Conservation (phyloP, 345 rosid genomes). For the Eucalyptus tenuipes region DNA sequence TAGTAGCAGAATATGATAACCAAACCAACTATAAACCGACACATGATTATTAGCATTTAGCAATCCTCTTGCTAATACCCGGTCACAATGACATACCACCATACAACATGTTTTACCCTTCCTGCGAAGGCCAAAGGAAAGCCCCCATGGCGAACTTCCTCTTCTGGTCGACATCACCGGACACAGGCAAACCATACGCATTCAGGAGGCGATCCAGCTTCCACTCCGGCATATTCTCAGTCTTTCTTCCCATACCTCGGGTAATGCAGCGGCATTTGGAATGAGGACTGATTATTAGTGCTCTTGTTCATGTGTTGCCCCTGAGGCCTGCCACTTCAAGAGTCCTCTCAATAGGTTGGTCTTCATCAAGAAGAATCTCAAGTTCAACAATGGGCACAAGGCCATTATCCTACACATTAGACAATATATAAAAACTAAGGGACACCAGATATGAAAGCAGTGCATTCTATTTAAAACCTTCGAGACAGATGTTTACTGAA, state of each 20-base stretch:
- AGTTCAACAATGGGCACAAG: conserved; percentile 98
- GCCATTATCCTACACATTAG: conserved; percentile 58
- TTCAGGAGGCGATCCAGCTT: conserved; percentile 30
- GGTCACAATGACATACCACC: not conserved
- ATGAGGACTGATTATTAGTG: not conserved
- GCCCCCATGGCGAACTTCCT: conserved; percentile 50
- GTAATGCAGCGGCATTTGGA: conserved; percentile 49
- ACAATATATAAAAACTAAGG: not conserved
- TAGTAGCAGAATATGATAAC: not conserved
- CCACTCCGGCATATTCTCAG: conserved; percentile 51
- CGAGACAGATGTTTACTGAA: not conserved
- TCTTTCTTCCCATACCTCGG: conserved; percentile 36
- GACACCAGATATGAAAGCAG: not conserved
- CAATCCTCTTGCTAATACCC: not conserved
- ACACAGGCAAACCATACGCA: conserved; percentile 28
- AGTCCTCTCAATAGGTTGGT: conserved; percentile 85
- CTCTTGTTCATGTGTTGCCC: not conserved
- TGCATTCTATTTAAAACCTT: not conserved
- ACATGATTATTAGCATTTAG: not conserved
- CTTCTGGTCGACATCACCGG: conserved; percentile 37
- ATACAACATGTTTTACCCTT: not conserved
- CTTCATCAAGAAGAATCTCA: conserved; percentile 95
- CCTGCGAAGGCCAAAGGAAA: conserved; percentile 38
- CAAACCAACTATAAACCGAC: not conserved
- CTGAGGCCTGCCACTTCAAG: conserved; percentile 60